A percentile compares a stretch with the other conserved stretches of the same genome.
Evolutionary conservation across 345 rosid genomes (phyloP).

Genomic region (Iberis pinnata): DNA sequence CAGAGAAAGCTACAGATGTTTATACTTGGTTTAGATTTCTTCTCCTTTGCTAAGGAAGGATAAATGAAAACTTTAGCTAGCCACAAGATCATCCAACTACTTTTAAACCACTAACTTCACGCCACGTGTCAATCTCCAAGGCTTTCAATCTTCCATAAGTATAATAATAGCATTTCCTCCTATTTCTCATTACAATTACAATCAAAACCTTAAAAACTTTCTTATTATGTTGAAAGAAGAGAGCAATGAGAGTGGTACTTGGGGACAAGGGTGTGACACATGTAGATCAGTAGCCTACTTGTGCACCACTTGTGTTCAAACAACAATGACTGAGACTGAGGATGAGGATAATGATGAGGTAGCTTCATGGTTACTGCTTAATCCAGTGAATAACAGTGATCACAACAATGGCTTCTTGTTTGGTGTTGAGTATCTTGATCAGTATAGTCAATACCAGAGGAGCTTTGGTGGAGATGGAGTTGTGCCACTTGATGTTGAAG

Average conservation of each 20-base stretch:
- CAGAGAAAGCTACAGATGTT: conserved; percentile 12
- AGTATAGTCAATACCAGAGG: conserved; percentile 36
- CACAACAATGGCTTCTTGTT: conserved; percentile 48
- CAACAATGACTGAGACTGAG: conserved; percentile 53
- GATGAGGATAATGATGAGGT: conserved; percentile 73
- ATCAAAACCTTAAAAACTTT: background rate
- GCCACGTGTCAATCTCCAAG: conserved; percentile 40
- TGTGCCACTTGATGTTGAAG: conserved; percentile 55
- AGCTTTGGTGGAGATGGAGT: conserved; percentile 56
- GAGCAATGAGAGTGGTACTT: conserved; percentile 27
- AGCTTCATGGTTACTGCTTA: conserved; percentile 68
- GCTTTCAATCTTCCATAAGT: conserved; percentile 32
- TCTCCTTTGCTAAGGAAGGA: background rate
- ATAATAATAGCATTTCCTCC: conserved; percentile 16
- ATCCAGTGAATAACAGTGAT: conserved; percentile 38
- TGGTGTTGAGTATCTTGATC: conserved; percentile 69
- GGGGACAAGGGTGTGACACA: conserved; percentile 70
- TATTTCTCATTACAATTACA: conserved; percentile 5
- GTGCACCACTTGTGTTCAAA: conserved; percentile 69
- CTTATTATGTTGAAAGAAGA: conserved; percentile 59
- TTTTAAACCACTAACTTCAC: conserved; percentile 36
- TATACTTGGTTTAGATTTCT: conserved; percentile 22
- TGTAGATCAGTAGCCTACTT: conserved; percentile 71
- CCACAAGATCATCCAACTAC: conserved; percentile 50
- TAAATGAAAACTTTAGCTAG: conserved; percentile 27